phyloP scores from a whole-genome alignment of 257 asterid species.

The Solanum pinnatisectum region DNA sequence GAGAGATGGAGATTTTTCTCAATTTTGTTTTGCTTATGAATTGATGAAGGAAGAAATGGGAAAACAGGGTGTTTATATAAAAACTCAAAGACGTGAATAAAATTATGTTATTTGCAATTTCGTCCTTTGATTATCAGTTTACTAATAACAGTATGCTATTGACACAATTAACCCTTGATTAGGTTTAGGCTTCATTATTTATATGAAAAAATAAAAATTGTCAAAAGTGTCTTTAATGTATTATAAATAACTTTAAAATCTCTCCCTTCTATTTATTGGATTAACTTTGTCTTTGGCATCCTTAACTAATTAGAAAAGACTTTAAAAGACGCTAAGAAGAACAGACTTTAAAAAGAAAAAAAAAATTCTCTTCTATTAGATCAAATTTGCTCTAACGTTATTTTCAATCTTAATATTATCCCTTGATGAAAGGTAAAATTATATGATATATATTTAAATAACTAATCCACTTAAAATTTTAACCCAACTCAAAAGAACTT shows the following conservation, averaged over 20 bases:
- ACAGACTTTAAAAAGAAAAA: too few relatives aligned
- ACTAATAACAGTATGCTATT: background rate
- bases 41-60: conserved; percentile 1
- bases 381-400: too few relatives aligned
- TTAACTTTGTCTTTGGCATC: background rate
- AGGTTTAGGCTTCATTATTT: background rate
- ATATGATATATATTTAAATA: too few relatives aligned
- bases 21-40: background rate
- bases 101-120: conserved; percentile 5
- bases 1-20: conserved; percentile 2
- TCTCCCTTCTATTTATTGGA: background rate
- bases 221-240: background rate
- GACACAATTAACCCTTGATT: background rate
- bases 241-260: background rate
- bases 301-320: background rate
- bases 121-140: conserved; percentile 6
- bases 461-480: background rate
- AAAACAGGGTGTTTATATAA: background rate
- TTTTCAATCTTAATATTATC: background rate
- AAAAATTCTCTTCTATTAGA: too few relatives aligned
- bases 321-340: too few relatives aligned
- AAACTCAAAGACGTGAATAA: background rate
- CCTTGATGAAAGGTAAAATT: background rate
- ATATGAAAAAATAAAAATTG: background rate
- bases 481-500: background rate